Conservation (phyloP, 83 land plant species). For the Picea abies region DNA sequence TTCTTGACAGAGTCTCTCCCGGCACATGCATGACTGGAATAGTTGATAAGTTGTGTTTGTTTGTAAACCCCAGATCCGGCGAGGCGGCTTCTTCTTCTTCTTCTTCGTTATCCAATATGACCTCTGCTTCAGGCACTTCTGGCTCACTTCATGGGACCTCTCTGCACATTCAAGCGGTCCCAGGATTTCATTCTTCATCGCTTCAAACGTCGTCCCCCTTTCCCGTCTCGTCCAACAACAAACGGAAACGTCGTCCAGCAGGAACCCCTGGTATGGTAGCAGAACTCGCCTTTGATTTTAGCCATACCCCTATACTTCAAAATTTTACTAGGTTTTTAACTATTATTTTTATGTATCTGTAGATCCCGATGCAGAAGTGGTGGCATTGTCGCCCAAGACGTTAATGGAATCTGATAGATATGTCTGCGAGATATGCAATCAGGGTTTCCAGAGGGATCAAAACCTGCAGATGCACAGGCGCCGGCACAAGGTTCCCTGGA, state of each 20-base stretch:
- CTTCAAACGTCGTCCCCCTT: background rate
- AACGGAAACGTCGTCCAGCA: background rate
- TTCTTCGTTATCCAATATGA: background rate
- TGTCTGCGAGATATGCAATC: slow-evolving; percentile 47
- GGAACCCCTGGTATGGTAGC: background rate
- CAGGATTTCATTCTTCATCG: background rate
- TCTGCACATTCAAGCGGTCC: background rate
- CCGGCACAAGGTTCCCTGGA: slow-evolving; percentile 46
- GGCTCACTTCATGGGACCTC: background rate
- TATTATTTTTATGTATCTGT: background rate
- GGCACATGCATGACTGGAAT: no score
- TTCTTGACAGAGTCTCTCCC: no score
- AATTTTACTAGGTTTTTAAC: no score
- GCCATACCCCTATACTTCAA: no score
- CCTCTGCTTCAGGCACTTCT: background rate
- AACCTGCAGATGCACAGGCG: slow-evolving; percentile 25
- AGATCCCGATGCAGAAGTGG: slow-evolving; percentile 50
- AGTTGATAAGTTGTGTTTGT: no score
- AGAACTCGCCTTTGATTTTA: no score
- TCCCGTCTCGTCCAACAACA: background rate
- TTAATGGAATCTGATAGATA: slow-evolving; percentile 44
- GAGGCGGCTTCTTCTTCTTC: no score
- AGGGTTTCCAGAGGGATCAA: slow-evolving; percentile 35
- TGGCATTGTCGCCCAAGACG: slow-evolving; percentile 37
- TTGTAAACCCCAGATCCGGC: no score